Evolutionary conservation across 2,329 filamentous ascomycete genomes (phyloP), one percentile per base, ranked within the genome.

Genomic region (Nigrograna mackinnonii): DNA sequence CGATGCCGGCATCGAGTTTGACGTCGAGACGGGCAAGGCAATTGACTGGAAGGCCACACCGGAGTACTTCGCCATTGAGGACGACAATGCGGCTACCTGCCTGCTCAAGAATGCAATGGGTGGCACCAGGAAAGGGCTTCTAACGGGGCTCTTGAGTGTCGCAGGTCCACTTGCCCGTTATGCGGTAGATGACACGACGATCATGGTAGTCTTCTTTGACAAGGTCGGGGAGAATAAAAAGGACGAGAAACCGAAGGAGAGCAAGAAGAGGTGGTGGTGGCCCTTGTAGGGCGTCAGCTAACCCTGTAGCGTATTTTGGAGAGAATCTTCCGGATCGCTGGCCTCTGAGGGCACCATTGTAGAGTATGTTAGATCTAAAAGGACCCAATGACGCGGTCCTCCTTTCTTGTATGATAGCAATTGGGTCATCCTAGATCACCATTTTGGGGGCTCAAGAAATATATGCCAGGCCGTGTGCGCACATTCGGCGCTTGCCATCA

Each of bases 151-250:
- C 2, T 50, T 74, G 48, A 67, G 52, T 17, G 50, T 69, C 3
- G 46, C 56, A 18, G 47, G 44, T 6, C 59, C 70, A 3, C 42
- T 57, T 14, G 61, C 59, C 6, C 49, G 76, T 34, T 58, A 66
- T 46, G 65, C 74, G 13, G 62, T 76, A 7, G 78, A 80, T 50
- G 78, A 79, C 54, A 74, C 74, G 6, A 78, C 76, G 1, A 68
- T 79, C 6, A 71, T 79, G 54, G 77, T 80, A 2, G 70, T 77
- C 19, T 74, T 82, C 67, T 83, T 83, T 53, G 74, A 70, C 3
- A 72, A 49, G 17, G 41, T 41, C 14, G 20, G 20, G 24, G 17
- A 37, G 32, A 19, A 28, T 6, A 18, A 39, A 24, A 32, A 32
- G 33, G 11, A 28, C 16, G 17, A 37, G 37, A 1, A 36, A 7